phyloP scores from a whole-genome alignment of 768 basidiomycete genomes.

The Russula griseocarnosa region DNA sequence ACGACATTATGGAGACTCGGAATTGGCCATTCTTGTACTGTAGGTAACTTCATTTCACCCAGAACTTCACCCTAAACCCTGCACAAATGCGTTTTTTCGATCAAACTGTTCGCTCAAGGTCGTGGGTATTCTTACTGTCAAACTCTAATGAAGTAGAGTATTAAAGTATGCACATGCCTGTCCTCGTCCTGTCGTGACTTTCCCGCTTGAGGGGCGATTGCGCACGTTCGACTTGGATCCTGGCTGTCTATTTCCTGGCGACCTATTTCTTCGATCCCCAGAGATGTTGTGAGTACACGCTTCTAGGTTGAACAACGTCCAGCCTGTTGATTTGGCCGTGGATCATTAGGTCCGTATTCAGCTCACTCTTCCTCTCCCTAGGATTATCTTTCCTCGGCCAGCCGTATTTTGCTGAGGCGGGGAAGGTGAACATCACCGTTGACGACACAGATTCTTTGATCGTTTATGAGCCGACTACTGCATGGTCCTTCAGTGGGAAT shows the following conservation, averaged over 20 bases:
- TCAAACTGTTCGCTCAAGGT: not conserved
- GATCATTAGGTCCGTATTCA: not conserved
- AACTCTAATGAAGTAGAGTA: not conserved
- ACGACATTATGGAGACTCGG: not conserved
- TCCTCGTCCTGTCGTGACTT: not conserved
- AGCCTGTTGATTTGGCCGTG: not conserved
- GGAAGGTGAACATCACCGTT: slow-evolving; percentile 16
- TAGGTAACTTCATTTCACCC: not conserved
- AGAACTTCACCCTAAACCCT: not conserved
- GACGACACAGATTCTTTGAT: slow-evolving; percentile 16
- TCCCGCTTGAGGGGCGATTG: not conserved
- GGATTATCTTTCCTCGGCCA: not conserved
- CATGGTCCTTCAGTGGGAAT: not conserved
- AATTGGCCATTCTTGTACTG: too few species aligned
- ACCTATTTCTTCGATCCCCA: not conserved
- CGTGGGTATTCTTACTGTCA: not conserved
- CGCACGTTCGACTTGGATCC: not conserved
- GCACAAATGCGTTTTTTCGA: slow-evolving; percentile 4
- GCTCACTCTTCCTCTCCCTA: not conserved
- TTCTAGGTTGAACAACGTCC: not conserved
- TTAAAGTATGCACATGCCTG: not conserved
- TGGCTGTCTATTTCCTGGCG: not conserved
- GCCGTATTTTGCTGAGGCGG: not conserved
- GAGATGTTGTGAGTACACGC: slow-evolving; percentile 4
- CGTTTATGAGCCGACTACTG: slow-evolving; percentile 4